These are phyloP conservation scores for Neolecta irregularis DNA, from an alignment of 1,139 yeast species.

Conservation along the genomic window DNA sequence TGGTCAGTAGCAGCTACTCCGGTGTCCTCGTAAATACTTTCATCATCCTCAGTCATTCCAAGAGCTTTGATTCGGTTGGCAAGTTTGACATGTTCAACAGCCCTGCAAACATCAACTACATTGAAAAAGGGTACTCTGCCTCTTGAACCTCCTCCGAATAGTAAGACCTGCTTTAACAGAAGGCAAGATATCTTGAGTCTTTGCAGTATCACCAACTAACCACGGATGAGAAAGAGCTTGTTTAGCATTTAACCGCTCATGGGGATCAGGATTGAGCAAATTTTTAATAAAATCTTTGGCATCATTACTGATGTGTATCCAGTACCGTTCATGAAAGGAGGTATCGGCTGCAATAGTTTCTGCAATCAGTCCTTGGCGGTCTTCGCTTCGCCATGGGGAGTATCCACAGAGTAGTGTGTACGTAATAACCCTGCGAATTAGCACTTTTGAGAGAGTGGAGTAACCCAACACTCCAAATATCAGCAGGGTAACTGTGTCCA, in stretches of 20 bases:
- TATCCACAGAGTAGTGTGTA: slow-evolving; percentile 85
- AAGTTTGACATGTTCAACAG: slow-evolving; percentile 65
- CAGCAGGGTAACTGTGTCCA: slow-evolving; percentile 88
- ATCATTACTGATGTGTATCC: slow-evolving; percentile 60
- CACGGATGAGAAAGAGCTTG: slow-evolving; percentile 54
- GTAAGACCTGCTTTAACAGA: slow-evolving; percentile 56
- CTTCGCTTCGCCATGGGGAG: slow-evolving; percentile 80
- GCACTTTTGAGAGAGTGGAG: not conserved
- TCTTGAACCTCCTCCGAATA: slow-evolving; percentile 68
- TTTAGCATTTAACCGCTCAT: slow-evolving; percentile 47
- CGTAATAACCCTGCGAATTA: slow-evolving; percentile 46
- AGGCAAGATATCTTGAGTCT: slow-evolving; percentile 47
- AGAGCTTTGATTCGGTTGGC: slow-evolving; percentile 58
- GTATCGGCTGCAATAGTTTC: slow-evolving; percentile 12
- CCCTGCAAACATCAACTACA: no score
- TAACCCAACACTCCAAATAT: slow-evolving; percentile 64
- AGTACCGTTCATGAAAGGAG: slow-evolving; percentile 71
- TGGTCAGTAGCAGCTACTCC: slow-evolving; percentile 1
- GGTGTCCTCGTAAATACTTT: slow-evolving; percentile 15
- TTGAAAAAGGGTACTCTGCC: no score
- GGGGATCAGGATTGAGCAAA: slow-evolving; percentile 53
- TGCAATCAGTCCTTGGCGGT: slow-evolving; percentile 38
- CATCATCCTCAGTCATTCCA: slow-evolving; percentile 36
- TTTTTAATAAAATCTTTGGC: slow-evolving; percentile 52
- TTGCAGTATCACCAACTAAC: slow-evolving; percentile 39